Conservation (phyloP, 2,329 filamentous ascomycete species). For the Aspergillus japonicus region DNA sequence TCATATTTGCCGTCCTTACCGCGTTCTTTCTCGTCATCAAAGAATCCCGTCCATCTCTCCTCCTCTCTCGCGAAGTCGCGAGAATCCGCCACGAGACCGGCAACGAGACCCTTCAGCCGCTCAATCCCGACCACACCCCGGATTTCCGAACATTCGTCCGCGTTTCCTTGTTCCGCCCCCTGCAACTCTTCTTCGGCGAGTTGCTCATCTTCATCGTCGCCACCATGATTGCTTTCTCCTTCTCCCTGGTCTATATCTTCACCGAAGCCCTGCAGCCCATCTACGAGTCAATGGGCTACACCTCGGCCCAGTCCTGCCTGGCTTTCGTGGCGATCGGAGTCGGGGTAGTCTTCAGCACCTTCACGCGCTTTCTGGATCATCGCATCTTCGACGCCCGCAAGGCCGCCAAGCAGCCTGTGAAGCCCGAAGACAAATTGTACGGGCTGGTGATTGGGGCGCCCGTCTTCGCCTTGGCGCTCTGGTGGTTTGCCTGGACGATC, state of each 20-base stretch:
- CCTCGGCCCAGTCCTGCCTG: neutral
- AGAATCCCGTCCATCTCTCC: slow-evolving; percentile 10
- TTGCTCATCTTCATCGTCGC: slow-evolving; percentile 9
- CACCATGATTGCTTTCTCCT: slow-evolving; percentile 3
- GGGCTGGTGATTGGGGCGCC: slow-evolving; percentile 49
- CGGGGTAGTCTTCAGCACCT: slow-evolving; percentile 41
- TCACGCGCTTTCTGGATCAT: slow-evolving; percentile 45
- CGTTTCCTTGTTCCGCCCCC: slow-evolving; percentile 3
- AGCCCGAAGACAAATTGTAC: slow-evolving; percentile 49
- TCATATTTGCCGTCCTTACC: neutral
- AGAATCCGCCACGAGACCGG: slow-evolving; percentile 1
- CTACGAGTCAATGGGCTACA: neutral
- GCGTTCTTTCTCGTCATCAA: slow-evolving; percentile 5
- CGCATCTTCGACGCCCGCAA: slow-evolving; percentile 28
- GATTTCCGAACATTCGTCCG: slow-evolving; percentile 4
- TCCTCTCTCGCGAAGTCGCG: slow-evolving; percentile 7
- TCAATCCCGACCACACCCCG: slow-evolving; percentile 9
- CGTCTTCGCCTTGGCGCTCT: slow-evolving; percentile 45
- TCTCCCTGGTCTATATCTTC: slow-evolving; percentile 10
- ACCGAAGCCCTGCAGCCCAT: slow-evolving; percentile 2
- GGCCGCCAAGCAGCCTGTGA: slow-evolving; percentile 19
- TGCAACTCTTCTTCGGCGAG: slow-evolving; percentile 3
- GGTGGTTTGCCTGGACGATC: slow-evolving; percentile 49
- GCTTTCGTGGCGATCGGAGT: slow-evolving; percentile 33
- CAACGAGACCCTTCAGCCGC: slow-evolving; percentile 4